These are phyloP conservation scores for Piper betle DNA, from an alignment of 164 flowering plant genomes.

Conservation along the genomic window DNA sequence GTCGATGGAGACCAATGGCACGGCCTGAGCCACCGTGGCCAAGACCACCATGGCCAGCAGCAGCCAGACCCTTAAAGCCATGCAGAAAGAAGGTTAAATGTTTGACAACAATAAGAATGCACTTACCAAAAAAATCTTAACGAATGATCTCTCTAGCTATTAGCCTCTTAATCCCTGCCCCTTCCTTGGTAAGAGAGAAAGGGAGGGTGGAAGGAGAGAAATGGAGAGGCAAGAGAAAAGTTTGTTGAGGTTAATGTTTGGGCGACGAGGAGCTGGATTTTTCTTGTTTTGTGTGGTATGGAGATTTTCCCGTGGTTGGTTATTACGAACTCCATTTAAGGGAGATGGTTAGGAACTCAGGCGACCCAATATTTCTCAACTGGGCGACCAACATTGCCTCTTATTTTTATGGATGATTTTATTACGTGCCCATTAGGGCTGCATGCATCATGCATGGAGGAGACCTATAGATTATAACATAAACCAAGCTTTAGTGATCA, in stretches of 20 bases:
- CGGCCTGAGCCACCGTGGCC: conserved; percentile 2
- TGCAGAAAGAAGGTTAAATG: neutral
- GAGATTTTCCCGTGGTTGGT: too few species aligned
- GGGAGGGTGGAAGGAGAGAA: neutral
- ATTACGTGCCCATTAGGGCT: too few species aligned
- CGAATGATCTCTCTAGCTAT: neutral
- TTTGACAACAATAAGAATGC: neutral
- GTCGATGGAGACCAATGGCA: neutral
- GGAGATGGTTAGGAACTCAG: too few species aligned
- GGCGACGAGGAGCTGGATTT: neutral
- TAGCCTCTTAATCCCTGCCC: conserved; percentile 2
- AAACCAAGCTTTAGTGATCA: too few species aligned
- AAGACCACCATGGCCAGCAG: conserved; percentile 1
- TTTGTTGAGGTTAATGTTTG: neutral
- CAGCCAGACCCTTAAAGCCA: conserved; percentile 1
- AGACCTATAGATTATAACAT: too few species aligned
- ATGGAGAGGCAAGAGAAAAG: neutral
- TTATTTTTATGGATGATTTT: too few species aligned
- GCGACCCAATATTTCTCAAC: too few species aligned
- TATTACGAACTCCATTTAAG: too few species aligned
- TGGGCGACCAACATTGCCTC: too few species aligned
- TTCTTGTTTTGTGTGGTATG: too few species aligned
- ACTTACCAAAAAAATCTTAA: neutral
- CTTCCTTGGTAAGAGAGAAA: neutral
- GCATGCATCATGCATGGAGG: too few species aligned